Evolutionary conservation across 1,284 basidiomycete genomes (phyloP), one percentile per base, ranked within the genome.

Genomic region (Fomitopsis betulina): DNA sequence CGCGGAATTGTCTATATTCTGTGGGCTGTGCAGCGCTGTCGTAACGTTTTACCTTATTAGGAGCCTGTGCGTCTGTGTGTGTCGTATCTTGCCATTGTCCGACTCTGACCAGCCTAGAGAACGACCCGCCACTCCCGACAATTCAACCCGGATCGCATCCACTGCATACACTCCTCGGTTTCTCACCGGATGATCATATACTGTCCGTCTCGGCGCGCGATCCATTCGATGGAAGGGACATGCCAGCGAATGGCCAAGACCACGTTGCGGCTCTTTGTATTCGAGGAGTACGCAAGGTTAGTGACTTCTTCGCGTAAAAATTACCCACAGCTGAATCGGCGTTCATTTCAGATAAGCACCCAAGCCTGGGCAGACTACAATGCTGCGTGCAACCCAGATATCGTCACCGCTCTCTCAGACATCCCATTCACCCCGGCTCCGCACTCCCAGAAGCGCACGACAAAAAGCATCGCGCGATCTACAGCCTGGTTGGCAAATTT

Each of bases 401-500:
- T 93, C 21, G 80, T 89, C 12, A 75, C 91, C 58, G 84, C 91
- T 0, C 75, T 93, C 17, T 78, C 83, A 0, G 91, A 94, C 62
- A 84, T 77, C 0, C 87, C 89, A 0, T 82, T 82, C 66, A 87
- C 85, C 0, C 63, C 75, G 1, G 78, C 82, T 0, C 82, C 86
- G 0, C 79, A 85, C 61, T 89, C 86, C 4, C 87, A 90, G 66
- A 92, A 88, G 63, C 83, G 91, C 10, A 70, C 86, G 5, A 84
- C 80, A 30, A 93, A 92, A 67, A 86, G 85, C 67, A 78, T 93
- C 54, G 85, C 89, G 53, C 77, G 91, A 23, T 85, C 84, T 2
- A 67, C 76, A 6, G 70, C 76, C 1, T 93, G 90, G 90, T 71
- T 91, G 0, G 70, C 76, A 0, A 73, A 80, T 40, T 61, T 89